phyloP scores from a whole-genome alignment of 2,329 filamentous ascomycete genomes.

The Fusarium metavorans region DNA sequence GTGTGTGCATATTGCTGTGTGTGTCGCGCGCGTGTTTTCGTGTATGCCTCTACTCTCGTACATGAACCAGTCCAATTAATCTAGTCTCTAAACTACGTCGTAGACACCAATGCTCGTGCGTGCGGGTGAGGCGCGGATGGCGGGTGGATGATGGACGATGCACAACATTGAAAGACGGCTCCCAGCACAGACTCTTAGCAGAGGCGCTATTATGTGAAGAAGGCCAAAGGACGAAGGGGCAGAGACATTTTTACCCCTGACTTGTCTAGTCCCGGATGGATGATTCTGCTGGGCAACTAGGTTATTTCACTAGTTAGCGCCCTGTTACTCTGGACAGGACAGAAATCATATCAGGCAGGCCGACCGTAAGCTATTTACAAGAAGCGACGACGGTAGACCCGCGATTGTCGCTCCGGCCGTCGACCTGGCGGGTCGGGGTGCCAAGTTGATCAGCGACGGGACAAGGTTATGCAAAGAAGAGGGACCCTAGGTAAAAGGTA shows the following conservation, averaged over 20 bases:
- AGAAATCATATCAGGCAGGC: conserved; percentile 17
- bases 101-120: conserved; percentile 26
- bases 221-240: conserved; percentile 1
- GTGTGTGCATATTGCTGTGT: neutral
- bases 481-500: conserved; percentile 16
- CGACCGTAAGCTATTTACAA: conserved; percentile 36
- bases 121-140: conserved; percentile 38
- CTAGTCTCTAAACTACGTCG: neutral
- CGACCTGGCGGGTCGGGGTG: conserved; percentile 17
- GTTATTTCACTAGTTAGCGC: conserved; percentile 24
- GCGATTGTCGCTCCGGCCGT: conserved; percentile 25
- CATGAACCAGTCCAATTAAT: neutral
- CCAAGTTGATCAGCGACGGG: conserved; percentile 33
- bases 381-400: conserved; percentile 24
- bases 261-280: conserved; percentile 34
- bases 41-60: neutral
- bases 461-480: conserved; percentile 21
- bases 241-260: conserved; percentile 32
- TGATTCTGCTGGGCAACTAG: conserved; percentile 29
- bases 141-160: conserved; percentile 20
- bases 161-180: conserved; percentile 33
- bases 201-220: conserved; percentile 19
- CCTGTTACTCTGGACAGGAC: neutral
- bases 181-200: conserved; percentile 36
- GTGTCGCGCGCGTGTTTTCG: neutral